Conservation (phyloP, 257 asterid genomes). For the Solanum chmielewskii region DNA sequence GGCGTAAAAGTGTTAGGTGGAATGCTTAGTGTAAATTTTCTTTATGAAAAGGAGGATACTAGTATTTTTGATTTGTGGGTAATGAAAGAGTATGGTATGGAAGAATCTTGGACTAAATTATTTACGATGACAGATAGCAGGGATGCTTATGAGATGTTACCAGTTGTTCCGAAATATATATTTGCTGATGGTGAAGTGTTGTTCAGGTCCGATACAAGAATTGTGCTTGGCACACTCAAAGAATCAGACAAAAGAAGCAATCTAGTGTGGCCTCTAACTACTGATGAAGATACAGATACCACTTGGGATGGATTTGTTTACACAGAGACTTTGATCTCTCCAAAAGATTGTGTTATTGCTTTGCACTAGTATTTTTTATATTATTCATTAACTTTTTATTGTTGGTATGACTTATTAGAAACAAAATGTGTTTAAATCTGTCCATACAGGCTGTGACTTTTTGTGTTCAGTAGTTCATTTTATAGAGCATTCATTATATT, state of each 20-base stretch:
- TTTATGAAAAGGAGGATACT: neutral
- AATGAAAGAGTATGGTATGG: neutral
- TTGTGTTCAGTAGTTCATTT: neutral
- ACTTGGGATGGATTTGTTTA: neutral
- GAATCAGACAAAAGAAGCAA: neutral
- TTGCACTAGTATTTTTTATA: neutral
- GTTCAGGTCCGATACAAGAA: neutral
- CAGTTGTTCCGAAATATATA: neutral
- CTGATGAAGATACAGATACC: neutral
- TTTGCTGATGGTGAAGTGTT: neutral
- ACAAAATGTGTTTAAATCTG: neutral
- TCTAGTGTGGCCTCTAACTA: neutral
- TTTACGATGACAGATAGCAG: neutral
- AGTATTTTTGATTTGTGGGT: neutral
- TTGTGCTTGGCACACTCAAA: neutral
- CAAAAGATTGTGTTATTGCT: neutral
- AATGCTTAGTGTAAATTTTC: neutral
- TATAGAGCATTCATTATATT: neutral
- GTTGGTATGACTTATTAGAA: neutral
- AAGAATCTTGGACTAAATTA: conserved; percentile 2
- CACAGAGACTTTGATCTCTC: neutral
- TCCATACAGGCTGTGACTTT: neutral
- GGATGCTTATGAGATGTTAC: neutral
- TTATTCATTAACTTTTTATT: neutral
- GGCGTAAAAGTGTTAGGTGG: neutral